Evolutionary conservation across 1,139 yeast species (phyloP).

Genomic region (Saccharomyces hybrid): DNA sequence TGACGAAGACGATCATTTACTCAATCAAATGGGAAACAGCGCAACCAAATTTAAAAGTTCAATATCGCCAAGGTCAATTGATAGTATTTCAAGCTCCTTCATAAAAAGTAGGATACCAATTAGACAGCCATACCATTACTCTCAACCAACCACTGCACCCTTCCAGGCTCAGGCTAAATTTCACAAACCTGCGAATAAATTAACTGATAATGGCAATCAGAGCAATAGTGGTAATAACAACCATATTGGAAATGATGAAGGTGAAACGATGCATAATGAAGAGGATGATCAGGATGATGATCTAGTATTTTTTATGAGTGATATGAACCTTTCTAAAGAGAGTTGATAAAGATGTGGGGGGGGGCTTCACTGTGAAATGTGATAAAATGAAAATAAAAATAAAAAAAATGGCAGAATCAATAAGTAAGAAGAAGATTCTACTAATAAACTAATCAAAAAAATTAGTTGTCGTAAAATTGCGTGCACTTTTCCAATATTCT

Average conservation of each 20-base stretch:
- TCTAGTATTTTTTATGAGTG: conserved; percentile 82
- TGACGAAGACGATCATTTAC: conserved; percentile 17
- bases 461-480: not conserved
- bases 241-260: conserved; percentile 5
- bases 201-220: conserved; percentile 13
- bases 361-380: too few relatives aligned
- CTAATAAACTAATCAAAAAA: not conserved
- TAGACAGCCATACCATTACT: conserved; percentile 27
- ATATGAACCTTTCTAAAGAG: conserved; percentile 47
- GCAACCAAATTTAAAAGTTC: conserved; percentile 12
- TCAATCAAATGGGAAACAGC: conserved; percentile 5
- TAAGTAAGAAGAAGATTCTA: not conserved
- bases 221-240: conserved; percentile 6
- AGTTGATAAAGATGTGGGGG: not conserved
- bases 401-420: not conserved
- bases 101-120: conserved; percentile 23
- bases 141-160: conserved; percentile 35
- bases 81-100: conserved; percentile 24
- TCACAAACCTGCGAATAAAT: conserved; percentile 32
- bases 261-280: conserved; percentile 2
- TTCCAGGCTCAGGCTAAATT: conserved; percentile 36
- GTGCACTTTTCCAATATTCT: too few relatives aligned
- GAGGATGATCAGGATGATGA: conserved; percentile 69
- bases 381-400: too few relatives aligned
- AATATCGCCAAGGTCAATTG: conserved; percentile 26